phyloP scores from a whole-genome alignment of 768 basidiomycete species.

The Scleroderma bovista region DNA sequence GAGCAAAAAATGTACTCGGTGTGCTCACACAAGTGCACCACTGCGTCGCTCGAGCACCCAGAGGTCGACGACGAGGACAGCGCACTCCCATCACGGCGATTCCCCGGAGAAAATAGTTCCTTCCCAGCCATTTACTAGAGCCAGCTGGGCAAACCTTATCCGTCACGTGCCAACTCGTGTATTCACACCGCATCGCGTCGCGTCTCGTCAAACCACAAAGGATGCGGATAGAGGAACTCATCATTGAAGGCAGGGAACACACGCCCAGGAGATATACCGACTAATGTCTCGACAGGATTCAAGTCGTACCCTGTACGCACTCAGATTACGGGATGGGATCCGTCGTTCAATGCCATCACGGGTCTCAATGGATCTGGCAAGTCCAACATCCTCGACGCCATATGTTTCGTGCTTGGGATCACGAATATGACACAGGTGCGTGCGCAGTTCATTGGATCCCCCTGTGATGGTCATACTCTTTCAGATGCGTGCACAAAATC shows the following conservation, averaged over 20 bases:
- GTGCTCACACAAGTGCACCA: no score
- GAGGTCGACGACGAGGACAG: no score
- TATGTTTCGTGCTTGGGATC: constrained; percentile 97
- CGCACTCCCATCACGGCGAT: no score
- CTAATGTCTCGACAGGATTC: constrained; percentile 60
- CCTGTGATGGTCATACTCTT: background rate
- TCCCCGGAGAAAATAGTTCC: no score
- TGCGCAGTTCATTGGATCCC: background rate
- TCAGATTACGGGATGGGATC: constrained; percentile 93
- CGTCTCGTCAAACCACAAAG: constrained; percentile 18
- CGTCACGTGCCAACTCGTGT: background rate
- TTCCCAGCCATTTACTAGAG: no score
- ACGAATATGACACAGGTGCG: constrained; percentile 92
- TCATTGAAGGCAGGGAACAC: constrained; percentile 70
- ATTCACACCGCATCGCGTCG: constrained; percentile 27
- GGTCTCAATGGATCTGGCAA: constrained; percentile 96
- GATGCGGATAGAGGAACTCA: constrained; percentile 94
- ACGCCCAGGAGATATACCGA: background rate
- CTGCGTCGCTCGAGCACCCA: no score
- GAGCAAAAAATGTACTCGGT: no score
- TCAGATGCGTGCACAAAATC: constrained; percentile 91
- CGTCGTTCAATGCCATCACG: constrained; percentile 98
- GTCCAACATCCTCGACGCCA: constrained; percentile 98
- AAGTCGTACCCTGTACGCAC: constrained; percentile 97
- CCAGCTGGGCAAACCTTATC: no score